These are phyloP conservation scores for Cladosporium oxysporum DNA, from an alignment of 2,329 filamentous ascomycete species.

Conservation along the genomic window DNA sequence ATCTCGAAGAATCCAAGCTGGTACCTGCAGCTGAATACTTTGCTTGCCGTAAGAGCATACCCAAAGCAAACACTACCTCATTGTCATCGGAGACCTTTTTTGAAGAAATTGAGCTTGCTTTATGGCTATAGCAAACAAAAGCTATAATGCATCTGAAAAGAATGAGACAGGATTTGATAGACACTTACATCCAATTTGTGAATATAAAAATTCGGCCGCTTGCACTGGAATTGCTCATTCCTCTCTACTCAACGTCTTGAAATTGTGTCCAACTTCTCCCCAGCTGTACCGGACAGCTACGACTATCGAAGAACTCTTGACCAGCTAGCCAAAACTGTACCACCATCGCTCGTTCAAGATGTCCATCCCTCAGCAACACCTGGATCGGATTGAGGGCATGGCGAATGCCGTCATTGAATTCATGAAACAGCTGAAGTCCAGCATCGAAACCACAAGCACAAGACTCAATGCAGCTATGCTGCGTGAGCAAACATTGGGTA, in stretches of 20 bases:
- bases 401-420: neutral
- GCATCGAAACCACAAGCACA: neutral
- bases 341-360: neutral
- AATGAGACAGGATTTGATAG: neutral
- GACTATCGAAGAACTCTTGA: neutral
- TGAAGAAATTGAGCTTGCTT: neutral
- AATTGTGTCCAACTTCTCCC: neutral
- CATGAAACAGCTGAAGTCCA: neutral
- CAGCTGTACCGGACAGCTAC: too few species aligned
- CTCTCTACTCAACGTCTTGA: neutral
- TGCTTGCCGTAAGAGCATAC: neutral
- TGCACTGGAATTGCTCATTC: neutral
- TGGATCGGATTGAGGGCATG: neutral
- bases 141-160: neutral
- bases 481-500: neutral
- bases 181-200: neutral
- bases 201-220: neutral
- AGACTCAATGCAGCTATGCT: neutral
- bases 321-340: neutral
- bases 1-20: neutral
- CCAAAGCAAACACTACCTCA: neutral
- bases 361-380: neutral
- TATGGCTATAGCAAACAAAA: neutral
- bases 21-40: neutral
- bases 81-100: neutral